phyloP scores from a whole-genome alignment of 805 yeast species.

The Pichia californica region DNA sequence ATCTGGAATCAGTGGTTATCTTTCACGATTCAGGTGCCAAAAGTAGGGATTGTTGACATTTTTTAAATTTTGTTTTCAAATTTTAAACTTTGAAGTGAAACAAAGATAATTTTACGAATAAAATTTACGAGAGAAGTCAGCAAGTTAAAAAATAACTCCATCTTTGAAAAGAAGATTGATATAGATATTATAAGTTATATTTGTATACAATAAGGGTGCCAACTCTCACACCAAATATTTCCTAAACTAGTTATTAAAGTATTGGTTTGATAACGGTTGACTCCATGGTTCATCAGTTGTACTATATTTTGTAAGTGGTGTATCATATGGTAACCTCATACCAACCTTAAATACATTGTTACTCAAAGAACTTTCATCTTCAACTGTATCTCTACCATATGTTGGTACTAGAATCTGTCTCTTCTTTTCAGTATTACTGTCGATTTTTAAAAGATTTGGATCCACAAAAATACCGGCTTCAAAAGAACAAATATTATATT shows the following conservation, averaged over 20 bases:
- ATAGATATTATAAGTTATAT: too few species aligned
- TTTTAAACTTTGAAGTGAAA: too few species aligned
- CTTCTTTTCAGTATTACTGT: neutral
- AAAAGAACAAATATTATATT: slow-evolving; percentile 34
- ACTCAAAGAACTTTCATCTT: neutral
- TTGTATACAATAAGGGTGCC: too few species aligned
- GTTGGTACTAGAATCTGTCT: slow-evolving; percentile 34
- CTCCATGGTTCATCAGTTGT: slow-evolving; percentile 47
- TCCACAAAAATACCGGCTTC: slow-evolving; percentile 51
- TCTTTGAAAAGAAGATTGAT: too few species aligned
- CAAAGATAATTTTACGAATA: too few species aligned
- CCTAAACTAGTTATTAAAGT: neutral
- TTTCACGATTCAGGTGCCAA: too few species aligned
- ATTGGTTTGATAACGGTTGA: slow-evolving; percentile 13
- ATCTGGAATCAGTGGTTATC: too few species aligned
- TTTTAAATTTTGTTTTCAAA: too few species aligned
- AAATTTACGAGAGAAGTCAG: too few species aligned
- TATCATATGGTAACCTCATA: slow-evolving; percentile 45
- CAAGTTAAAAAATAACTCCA: too few species aligned
- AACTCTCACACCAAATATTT: neutral
- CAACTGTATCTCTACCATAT: slow-evolving; percentile 32
- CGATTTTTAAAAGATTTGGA: slow-evolving; percentile 22
- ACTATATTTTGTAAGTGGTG: slow-evolving; percentile 42
- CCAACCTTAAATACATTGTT: slow-evolving; percentile 23
- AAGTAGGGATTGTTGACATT: too few species aligned